These are phyloP conservation scores for Colletotrichum sp. DNA, from an alignment of 2,329 filamentous ascomycete genomes.

Conservation along the genomic window DNA sequence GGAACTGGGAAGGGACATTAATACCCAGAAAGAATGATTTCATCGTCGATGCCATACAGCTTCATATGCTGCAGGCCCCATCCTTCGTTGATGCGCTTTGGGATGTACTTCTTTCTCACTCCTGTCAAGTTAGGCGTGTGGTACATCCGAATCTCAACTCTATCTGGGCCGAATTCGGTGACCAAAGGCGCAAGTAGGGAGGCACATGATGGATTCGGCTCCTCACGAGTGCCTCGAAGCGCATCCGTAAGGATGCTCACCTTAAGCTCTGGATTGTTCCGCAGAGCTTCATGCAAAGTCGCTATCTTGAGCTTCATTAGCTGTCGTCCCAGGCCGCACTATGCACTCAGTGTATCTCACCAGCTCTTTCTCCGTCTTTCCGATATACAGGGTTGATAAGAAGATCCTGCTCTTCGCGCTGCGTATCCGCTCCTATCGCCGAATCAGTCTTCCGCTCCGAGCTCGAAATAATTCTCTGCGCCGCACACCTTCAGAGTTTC, in stretches of 20 bases:
- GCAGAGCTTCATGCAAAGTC: constrained; percentile 77
- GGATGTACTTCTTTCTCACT: constrained; percentile 80
- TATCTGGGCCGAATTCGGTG: constrained; percentile 78
- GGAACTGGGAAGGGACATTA: constrained; percentile 9
- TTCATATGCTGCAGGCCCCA: constrained; percentile 99
- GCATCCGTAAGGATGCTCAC: constrained; percentile 93
- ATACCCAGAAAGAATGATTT: constrained; percentile 91
- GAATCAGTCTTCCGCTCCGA: background rate
- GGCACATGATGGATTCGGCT: constrained; percentile 83
- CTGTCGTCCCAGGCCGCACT: too few relatives aligned
- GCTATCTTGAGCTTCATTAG: constrained; percentile 63
- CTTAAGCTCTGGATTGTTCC: constrained; percentile 74
- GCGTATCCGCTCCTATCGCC: constrained; percentile 74
- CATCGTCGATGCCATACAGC: constrained; percentile 93
- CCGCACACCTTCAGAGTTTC: constrained; percentile 79
- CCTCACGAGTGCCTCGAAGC: constrained; percentile 88
- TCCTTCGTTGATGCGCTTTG: constrained; percentile 92
- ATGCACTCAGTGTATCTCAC: constrained; percentile 40
- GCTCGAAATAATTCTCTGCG: background rate
- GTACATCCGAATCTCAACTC: constrained; percentile 96
- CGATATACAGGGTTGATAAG: constrained; percentile 95
- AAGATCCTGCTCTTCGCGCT: constrained; percentile 82
- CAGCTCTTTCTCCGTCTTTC: constrained; percentile 89
- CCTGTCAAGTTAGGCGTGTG: constrained; percentile 96
- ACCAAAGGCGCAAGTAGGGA: constrained; percentile 87